Evolutionary conservation across 2,329 filamentous ascomycete species (phyloP), one percentile per base, ranked within the genome.

Genomic region (Macrophomina pseudophaseolina): DNA sequence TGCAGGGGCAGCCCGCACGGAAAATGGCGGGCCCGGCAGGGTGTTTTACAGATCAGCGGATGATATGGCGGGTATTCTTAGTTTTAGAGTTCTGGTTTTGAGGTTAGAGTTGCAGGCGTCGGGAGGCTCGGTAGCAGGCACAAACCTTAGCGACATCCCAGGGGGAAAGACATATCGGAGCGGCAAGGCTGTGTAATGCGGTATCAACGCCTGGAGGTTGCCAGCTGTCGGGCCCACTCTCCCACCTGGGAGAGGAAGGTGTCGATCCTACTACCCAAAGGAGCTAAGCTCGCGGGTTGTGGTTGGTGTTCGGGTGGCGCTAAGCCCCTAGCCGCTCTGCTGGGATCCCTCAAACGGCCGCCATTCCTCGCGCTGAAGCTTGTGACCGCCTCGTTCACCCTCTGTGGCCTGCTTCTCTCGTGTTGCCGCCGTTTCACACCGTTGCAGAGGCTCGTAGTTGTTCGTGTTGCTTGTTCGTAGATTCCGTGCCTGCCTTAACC

Each of bases 181-280:
- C n/a, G 28, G 53, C 18, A 16, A 14, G 35, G 33, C n/a, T 40
- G 30, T 28, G 35, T 7, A 40, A n/a, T 35, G n/a, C n/a, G 35
- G 16, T 30, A 23, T 35, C 32, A 38, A 44, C 18, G 38, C 11
- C 11, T 42, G 33, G 51, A 9, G 12, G 51, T 35, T 33, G 28
- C 30, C n/a, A 44, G 54, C 23, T 32, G 40, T 33, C 40, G 56
- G 56, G 42, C 28, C 40, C 56, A 23, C 56, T 46, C 54, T 42
- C 54, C 54, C 56, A 44, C 42, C 56, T 40, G 33, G 52, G 32
- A 54, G 32, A 16, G 32, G 11, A 54, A 33, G 42, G 58, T 44
- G 58, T 62, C 58, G 58, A 62, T 62, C 58, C 58, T 62, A 49
- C 44, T 62, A 8, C 58, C 44, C 44, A 49, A 35, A n/a, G 8